Conservation (phyloP, 116 monocot species). For the Trichopus zeylanicus region DNA sequence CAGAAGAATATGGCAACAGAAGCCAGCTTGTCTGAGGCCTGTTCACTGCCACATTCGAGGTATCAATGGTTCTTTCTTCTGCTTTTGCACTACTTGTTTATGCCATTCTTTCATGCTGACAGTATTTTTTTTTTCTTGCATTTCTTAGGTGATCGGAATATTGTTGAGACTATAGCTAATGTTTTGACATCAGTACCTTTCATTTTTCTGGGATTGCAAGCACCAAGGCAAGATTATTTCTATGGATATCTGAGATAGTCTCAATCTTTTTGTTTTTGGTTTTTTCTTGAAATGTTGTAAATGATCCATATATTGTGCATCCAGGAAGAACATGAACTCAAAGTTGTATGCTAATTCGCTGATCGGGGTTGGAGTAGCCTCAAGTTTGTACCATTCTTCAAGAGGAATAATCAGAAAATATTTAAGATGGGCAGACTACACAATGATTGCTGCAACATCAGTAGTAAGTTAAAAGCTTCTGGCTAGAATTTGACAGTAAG, state of each 20-base stretch:
- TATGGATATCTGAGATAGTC: background rate
- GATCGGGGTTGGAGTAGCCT: slow-evolving; percentile 86
- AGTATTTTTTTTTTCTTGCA: background rate
- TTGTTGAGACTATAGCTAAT: slow-evolving; percentile 70
- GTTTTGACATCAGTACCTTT: slow-evolving; percentile 87
- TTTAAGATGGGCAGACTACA: slow-evolving; percentile 90
- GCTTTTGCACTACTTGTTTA: background rate
- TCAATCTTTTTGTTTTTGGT: background rate
- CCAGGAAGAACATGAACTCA: slow-evolving; percentile 79
- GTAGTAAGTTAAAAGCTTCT: slow-evolving; percentile 44
- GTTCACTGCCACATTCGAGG: slow-evolving; percentile 47
- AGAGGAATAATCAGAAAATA: slow-evolving; percentile 67
- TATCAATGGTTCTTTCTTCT: slow-evolving; percentile 6
- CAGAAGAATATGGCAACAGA: slow-evolving; percentile 73
- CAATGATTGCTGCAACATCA: slow-evolving; percentile 83
- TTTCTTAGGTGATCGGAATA: slow-evolving; percentile 46
- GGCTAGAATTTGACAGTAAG: too few species aligned
- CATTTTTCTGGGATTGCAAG: slow-evolving; percentile 65
- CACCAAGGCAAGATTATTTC: slow-evolving; percentile 48
- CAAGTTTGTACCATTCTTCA: slow-evolving; percentile 83
- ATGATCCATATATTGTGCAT: background rate
- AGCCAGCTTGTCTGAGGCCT: slow-evolving; percentile 66
- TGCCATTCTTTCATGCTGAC: background rate
- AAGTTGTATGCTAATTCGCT: slow-evolving; percentile 82
- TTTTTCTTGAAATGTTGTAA: background rate